Evolutionary conservation across 2,329 filamentous ascomycete genomes (phyloP).

Genomic region (Anthostomella pinea): DNA sequence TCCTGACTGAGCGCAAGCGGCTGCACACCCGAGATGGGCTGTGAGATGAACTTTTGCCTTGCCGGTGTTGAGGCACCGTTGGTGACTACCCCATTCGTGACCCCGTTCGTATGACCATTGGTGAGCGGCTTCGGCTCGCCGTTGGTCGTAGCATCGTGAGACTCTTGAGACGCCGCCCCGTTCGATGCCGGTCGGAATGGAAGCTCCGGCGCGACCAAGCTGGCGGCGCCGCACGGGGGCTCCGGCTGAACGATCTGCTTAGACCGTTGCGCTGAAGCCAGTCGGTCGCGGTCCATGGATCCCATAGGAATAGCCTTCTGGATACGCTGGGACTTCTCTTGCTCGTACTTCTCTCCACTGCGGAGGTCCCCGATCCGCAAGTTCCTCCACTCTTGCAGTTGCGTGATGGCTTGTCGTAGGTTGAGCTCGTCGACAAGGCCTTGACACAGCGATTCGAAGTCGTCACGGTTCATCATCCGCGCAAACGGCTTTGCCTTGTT

Average conservation of each 20-base stretch:
- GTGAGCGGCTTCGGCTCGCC: constrained; percentile 52
- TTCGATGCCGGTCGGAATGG: constrained; percentile 53
- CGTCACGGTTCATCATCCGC: constrained; percentile 90
- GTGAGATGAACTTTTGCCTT: constrained; percentile 51
- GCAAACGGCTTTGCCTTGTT: constrained; percentile 96
- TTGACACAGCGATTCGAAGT: constrained; percentile 83
- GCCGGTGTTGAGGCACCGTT: constrained; percentile 46
- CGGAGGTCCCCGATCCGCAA: constrained; percentile 81
- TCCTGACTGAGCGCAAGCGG: constrained; percentile 71
- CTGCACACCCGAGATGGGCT: constrained; percentile 58
- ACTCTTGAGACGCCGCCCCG: constrained; percentile 20
- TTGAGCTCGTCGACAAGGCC: constrained; percentile 90
- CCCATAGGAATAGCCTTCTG: constrained; percentile 71
- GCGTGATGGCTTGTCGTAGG: constrained; percentile 80
- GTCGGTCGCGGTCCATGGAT: constrained; percentile 76
- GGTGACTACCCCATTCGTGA: constrained; percentile 21
- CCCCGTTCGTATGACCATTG: constrained; percentile 46
- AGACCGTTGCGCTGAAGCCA: constrained; percentile 68
- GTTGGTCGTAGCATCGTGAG: constrained; percentile 37
- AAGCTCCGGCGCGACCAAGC: constrained; percentile 76
- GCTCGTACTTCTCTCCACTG: constrained; percentile 87
- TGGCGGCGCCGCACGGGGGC: constrained; percentile 69
- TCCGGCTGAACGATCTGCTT: constrained; percentile 67
- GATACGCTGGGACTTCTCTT: constrained; percentile 75
- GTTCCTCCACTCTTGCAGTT: constrained; percentile 90